These are phyloP conservation scores for Corynascus novoguineensis DNA, from an alignment of 495 filamentous ascomycete genomes.

Conservation along the genomic window DNA sequence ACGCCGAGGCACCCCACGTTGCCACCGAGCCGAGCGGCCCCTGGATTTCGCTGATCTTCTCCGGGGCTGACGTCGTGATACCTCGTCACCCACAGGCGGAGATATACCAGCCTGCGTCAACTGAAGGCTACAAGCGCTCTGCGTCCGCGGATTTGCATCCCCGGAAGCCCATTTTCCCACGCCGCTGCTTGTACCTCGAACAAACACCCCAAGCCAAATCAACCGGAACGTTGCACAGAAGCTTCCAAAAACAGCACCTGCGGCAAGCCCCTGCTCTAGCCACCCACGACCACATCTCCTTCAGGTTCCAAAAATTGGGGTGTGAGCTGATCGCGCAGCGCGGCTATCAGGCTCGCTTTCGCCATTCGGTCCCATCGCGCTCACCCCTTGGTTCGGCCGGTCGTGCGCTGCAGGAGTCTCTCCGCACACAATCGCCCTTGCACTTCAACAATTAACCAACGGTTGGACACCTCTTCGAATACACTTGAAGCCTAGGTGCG, in stretches of 20 bases:
- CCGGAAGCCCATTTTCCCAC: slow-evolving; percentile 27
- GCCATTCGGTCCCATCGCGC: slow-evolving; percentile 29
- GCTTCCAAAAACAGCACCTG: slow-evolving; percentile 37
- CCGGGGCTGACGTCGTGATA: neutral
- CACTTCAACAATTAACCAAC: slow-evolving; percentile 8
- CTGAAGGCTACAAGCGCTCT: slow-evolving; percentile 11
- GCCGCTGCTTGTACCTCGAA: slow-evolving; percentile 18
- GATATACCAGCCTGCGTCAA: slow-evolving; percentile 1
- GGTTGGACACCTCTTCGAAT: slow-evolving; percentile 11
- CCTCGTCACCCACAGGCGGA: neutral
- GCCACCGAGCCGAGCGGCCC: neutral
- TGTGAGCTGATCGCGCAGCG: slow-evolving; percentile 29
- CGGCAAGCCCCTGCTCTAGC: slow-evolving; percentile 27
- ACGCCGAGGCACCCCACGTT: slow-evolving; percentile 2
- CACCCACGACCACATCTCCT: slow-evolving; percentile 25
- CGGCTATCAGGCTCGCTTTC: slow-evolving; percentile 28
- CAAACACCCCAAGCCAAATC: slow-evolving; percentile 19
- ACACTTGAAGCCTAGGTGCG: slow-evolving; percentile 3
- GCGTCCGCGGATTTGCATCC: slow-evolving; percentile 11
- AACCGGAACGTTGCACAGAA: slow-evolving; percentile 30
- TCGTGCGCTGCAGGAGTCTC: slow-evolving; percentile 32
- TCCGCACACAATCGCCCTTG: slow-evolving; percentile 23
- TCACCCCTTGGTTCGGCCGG: slow-evolving; percentile 30
- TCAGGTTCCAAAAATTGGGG: slow-evolving; percentile 33
- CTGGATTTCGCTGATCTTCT: neutral